phyloP scores from a whole-genome alignment of 805 yeast genomes.

The Saccharomyces jurei region DNA sequence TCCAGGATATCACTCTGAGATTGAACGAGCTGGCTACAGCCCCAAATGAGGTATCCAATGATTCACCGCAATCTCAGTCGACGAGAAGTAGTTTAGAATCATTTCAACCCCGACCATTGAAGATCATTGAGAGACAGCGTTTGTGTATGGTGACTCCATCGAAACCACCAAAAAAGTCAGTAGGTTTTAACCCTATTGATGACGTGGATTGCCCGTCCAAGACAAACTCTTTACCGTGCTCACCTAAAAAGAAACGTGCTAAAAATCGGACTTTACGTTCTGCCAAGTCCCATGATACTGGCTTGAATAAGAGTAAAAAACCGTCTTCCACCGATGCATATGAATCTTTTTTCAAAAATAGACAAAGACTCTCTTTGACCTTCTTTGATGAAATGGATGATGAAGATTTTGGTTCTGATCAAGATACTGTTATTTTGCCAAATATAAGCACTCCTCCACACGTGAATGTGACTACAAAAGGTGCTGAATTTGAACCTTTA shows the following conservation, averaged over 20 bases:
- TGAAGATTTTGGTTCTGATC: slow-evolving; percentile 7
- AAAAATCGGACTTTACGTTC: slow-evolving; percentile 9
- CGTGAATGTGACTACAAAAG: neutral
- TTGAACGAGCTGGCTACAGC: slow-evolving; percentile 18
- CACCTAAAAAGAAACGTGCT: slow-evolving; percentile 11
- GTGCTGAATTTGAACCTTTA: slow-evolving; percentile 11
- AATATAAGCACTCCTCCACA: neutral
- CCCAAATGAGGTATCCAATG: slow-evolving; percentile 2
- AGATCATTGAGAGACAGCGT: slow-evolving; percentile 16
- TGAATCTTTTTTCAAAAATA: slow-evolving; percentile 24
- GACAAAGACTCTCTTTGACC: slow-evolving; percentile 29
- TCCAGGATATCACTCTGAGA: slow-evolving; percentile 19
- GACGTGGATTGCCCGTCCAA: slow-evolving; percentile 2
- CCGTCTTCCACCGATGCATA: slow-evolving; percentile 3
- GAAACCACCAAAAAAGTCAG: neutral
- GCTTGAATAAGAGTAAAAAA: slow-evolving; percentile 13
- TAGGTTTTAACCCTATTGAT: neutral
- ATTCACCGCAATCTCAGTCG: slow-evolving; percentile 15
- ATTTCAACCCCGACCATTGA: slow-evolving; percentile 22
- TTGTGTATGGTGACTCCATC: neutral
- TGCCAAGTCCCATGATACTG: slow-evolving; percentile 25
- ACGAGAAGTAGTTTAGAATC: slow-evolving; percentile 13
- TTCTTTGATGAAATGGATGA: slow-evolving; percentile 22
- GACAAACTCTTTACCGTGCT: slow-evolving; percentile 14
- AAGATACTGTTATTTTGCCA: slow-evolving; percentile 6